These are phyloP conservation scores for Globisporangium cederbergense DNA, from an alignment of 352 stramenopile genomes.

Conservation along the genomic window DNA sequence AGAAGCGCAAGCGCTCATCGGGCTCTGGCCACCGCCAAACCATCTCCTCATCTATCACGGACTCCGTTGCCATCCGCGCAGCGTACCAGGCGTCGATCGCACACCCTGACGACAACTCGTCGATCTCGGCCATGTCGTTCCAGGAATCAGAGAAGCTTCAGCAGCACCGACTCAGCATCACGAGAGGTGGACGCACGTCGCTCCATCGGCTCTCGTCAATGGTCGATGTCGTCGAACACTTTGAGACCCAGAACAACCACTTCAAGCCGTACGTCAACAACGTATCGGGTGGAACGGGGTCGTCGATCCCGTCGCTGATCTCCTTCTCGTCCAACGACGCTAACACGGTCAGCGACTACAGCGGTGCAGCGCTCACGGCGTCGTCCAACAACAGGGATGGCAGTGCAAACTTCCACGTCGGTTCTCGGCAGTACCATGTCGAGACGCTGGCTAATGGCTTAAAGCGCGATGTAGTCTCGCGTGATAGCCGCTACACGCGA, in stretches of 20 bases:
- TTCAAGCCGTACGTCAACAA: conserved; percentile 16
- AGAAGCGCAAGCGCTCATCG: conserved; percentile 43
- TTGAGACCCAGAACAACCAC: conserved; percentile 29
- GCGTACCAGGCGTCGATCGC: conserved; percentile 53
- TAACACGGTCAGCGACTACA: conserved; percentile 25
- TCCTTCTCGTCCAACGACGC: conserved; percentile 50
- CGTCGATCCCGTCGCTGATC: conserved; percentile 38
- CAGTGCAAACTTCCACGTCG: conserved; percentile 10
- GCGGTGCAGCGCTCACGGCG: conserved; percentile 12
- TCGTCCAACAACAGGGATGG: conserved; percentile 6
- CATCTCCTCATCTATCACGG: conserved; percentile 23
- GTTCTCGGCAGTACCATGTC: conserved; percentile 18
- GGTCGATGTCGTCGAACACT: conserved; percentile 65
- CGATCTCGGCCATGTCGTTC: conserved; percentile 67
- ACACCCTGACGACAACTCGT: conserved; percentile 37
- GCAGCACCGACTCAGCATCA: conserved; percentile 57
- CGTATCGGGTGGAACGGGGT: conserved; percentile 37
- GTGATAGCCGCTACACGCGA: conserved; percentile 9
- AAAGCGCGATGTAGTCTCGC: conserved; percentile 16
- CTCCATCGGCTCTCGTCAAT: conserved; percentile 27
- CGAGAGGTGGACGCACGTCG: conserved; percentile 7
- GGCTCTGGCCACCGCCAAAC: conserved; percentile 30
- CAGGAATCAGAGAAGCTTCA: conserved; percentile 69
- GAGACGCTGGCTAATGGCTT: conserved; percentile 17
- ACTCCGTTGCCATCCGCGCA: conserved; percentile 24